Conservation (phyloP, 352 stramenopile genomes). For the Phytophthora nicotianae region DNA sequence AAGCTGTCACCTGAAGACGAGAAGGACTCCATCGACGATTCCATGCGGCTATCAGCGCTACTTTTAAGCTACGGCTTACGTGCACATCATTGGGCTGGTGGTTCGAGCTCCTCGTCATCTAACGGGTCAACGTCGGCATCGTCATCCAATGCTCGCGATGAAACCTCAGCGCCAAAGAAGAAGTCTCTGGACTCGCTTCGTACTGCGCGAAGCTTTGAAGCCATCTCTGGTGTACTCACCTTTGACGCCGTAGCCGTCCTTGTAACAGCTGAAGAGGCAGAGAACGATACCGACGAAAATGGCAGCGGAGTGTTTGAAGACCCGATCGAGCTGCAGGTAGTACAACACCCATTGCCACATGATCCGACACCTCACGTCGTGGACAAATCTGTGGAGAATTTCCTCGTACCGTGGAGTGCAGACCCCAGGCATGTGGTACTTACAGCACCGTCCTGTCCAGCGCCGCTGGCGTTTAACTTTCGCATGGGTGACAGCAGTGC, state of each 20-base stretch:
- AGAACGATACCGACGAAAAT: conserved; percentile 17
- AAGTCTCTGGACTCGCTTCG: conserved; percentile 73
- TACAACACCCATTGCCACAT: conserved; percentile 60
- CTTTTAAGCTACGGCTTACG: conserved; percentile 84
- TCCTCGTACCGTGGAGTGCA: conserved; percentile 67
- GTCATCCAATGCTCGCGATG: conserved; percentile 28
- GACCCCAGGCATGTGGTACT: conserved; percentile 53
- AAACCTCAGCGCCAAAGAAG: conserved; percentile 47
- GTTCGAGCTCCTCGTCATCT: conserved; percentile 24
- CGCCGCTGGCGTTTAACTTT: conserved; percentile 76
- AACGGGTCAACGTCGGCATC: conserved; percentile 29
- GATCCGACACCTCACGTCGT: conserved; percentile 49
- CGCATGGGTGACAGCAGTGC: conserved; percentile 76
- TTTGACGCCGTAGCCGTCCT: conserved; percentile 66
- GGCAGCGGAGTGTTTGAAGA: conserved; percentile 33
- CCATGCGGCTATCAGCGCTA: conserved; percentile 68
- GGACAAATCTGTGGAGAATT: conserved; percentile 76
- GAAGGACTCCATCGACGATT: conserved; percentile 68
- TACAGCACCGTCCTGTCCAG: conserved; percentile 47
- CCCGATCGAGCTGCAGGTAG: conserved; percentile 48
- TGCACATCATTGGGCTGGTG: conserved; percentile 70
- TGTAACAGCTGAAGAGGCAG: conserved; percentile 18
- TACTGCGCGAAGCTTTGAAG: conserved; percentile 69
- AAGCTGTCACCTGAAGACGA: conserved; percentile 59
- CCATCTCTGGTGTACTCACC: conserved; percentile 73